phyloP scores from a whole-genome alignment of 768 basidiomycete genomes.

The Rhodotorula graminis region DNA sequence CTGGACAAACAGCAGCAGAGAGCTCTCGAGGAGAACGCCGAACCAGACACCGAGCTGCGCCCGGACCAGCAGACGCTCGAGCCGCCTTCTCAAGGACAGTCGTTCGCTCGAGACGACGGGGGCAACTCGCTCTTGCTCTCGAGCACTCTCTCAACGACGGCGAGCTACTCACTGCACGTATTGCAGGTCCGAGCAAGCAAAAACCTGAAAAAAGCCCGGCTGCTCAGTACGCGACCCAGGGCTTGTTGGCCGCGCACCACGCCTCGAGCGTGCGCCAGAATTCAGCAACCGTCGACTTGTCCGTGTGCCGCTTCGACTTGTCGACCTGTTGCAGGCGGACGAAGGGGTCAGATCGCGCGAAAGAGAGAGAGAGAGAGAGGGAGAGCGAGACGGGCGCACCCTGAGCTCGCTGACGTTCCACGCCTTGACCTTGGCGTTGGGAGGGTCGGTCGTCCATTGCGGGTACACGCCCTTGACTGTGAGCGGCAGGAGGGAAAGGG shows the following conservation, averaged over 20 bases:
- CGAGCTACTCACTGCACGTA: too few species aligned
- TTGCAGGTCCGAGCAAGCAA: too few species aligned
- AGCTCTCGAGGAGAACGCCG: too few species aligned
- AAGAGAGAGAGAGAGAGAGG: too few species aligned
- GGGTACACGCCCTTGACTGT: conserved; percentile 92
- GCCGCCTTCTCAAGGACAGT: too few species aligned
- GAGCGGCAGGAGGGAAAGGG: not conserved
- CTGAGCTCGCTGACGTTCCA: conserved; percentile 97
- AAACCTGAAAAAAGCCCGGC: too few species aligned
- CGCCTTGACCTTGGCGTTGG: conserved; percentile 80
- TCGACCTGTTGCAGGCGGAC: conserved; percentile 77
- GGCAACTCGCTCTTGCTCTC: too few species aligned
- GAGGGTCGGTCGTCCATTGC: conserved; percentile 87
- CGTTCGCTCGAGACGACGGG: too few species aligned
- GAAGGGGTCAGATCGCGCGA: not conserved
- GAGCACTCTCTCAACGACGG: too few species aligned
- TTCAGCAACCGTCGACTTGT: conserved; percentile 88
- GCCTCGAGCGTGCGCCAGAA: conserved; percentile 91
- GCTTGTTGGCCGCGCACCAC: conserved; percentile 76
- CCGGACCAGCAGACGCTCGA: too few species aligned
- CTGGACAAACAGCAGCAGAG: too few species aligned
- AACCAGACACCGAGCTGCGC: too few species aligned
- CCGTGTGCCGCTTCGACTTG: conserved; percentile 77
- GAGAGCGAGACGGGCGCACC: conserved; percentile 50
- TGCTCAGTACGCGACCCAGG: conserved; percentile 57